These are phyloP conservation scores for Leptographium procerum DNA, from an alignment of 2,329 filamentous ascomycete genomes.

Conservation along the genomic window DNA sequence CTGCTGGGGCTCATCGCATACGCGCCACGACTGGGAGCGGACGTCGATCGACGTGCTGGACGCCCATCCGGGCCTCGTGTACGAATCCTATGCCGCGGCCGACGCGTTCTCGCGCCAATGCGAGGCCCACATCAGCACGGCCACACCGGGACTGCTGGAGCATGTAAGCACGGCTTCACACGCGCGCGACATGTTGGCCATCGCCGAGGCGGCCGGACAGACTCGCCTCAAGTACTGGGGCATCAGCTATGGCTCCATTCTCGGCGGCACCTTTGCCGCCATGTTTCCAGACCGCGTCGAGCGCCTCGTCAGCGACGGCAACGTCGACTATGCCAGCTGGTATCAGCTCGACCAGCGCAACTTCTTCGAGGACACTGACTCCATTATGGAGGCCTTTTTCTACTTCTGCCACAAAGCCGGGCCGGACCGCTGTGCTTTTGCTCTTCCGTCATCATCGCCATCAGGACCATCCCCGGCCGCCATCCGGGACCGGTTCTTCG, in stretches of 20 bases:
- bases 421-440: constrained; percentile 33
- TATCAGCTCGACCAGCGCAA: constrained; percentile 30
- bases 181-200: constrained; percentile 36
- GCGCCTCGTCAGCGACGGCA: constrained; percentile 36
- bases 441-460: constrained; percentile 16
- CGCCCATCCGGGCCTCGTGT: constrained; percentile 32
- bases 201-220: constrained; percentile 28
- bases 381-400: constrained; percentile 40
- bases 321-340: constrained; percentile 44
- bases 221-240: constrained; percentile 39
- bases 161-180: constrained; percentile 32
- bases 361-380: constrained; percentile 41
- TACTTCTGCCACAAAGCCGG: constrained; percentile 40
- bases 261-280: constrained; percentile 39
- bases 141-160: constrained; percentile 20
- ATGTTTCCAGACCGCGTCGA: constrained; percentile 40
- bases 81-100: constrained; percentile 31
- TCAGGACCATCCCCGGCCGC: constrained; percentile 17
- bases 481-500: constrained; percentile 26
- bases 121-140: constrained; percentile 24
- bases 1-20: constrained; percentile 34
- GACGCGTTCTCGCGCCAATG: constrained; percentile 31
- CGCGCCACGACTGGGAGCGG: constrained; percentile 29
- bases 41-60: constrained; percentile 33
- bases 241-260: constrained; percentile 40